Evolutionary conservation across 1,139 yeast species (phyloP).

Genomic region (Maudiozyma humilis): DNA sequence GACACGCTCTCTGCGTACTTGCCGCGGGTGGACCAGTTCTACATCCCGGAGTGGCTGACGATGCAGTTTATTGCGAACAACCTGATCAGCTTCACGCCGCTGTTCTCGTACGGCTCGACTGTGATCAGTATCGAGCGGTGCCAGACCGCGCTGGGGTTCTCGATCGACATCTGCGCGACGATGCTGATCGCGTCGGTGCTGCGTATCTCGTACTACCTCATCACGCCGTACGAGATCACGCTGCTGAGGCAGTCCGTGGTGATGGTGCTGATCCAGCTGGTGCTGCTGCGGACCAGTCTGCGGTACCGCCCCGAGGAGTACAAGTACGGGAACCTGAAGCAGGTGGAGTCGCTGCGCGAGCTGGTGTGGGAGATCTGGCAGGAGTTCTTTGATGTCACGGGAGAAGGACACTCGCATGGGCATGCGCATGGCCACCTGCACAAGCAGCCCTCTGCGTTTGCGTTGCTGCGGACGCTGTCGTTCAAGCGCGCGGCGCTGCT

Average conservation of each 20-base stretch:
- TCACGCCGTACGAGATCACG: conserved; percentile 72
- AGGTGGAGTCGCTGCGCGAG: conserved; percentile 23
- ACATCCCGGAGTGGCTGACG: conserved; percentile 39
- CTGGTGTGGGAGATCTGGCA: conserved; percentile 28
- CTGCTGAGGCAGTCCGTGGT: conserved; percentile 66
- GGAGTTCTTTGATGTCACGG: conserved; percentile 21
- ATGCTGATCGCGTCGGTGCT: conserved; percentile 74
- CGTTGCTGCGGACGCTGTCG: conserved; percentile 23
- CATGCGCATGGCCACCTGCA: conserved; percentile 7
- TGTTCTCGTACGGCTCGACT: conserved; percentile 81
- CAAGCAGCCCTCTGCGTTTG: conserved; percentile 18
- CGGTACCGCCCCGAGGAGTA: conserved; percentile 43
- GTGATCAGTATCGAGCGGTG: conserved; percentile 57
- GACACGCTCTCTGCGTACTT: conserved; percentile 25
- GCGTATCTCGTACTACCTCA: conserved; percentile 66
- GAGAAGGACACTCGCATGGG: conserved; percentile 9
- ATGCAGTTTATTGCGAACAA: conserved; percentile 35
- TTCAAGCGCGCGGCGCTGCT: conserved; percentile 19
- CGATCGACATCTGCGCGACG: conserved; percentile 83
- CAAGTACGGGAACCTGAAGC: conserved; percentile 29
- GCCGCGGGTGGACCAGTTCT: conserved; percentile 35
- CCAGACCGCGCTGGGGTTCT: conserved; percentile 67
- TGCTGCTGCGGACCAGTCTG: conserved; percentile 55
- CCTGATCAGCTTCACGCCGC: conserved; percentile 63
- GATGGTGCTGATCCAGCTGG: conserved; percentile 67